These are phyloP conservation scores for Neophaeococcomyces mojaviensis DNA, from an alignment of 2,329 filamentous ascomycete species.

Conservation along the genomic window DNA sequence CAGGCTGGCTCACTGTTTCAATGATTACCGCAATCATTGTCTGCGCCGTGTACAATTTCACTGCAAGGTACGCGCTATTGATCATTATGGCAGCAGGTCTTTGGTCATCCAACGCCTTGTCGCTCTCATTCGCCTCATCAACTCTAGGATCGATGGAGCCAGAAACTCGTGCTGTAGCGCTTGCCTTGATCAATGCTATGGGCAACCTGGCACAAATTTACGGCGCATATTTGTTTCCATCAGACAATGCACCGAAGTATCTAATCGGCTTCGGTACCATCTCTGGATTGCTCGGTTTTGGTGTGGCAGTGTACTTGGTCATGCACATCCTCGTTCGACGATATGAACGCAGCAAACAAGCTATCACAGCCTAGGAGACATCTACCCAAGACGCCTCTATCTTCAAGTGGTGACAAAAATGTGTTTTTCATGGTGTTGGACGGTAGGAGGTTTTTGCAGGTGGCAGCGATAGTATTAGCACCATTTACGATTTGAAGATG, in stretches of 20 bases:
- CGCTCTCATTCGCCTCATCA: slow-evolving; percentile 45
- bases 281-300: slow-evolving; percentile 28
- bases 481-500: too few species aligned
- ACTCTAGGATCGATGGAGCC: slow-evolving; percentile 44
- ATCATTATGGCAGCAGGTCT: slow-evolving; percentile 73
- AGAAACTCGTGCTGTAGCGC: slow-evolving; percentile 45
- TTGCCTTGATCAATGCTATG: slow-evolving; percentile 48
- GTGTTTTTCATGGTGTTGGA: too few species aligned
- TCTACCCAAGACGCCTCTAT: too few species aligned
- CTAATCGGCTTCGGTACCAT: slow-evolving; percentile 37
- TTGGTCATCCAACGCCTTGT: slow-evolving; percentile 62
- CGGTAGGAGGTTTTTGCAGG: too few species aligned
- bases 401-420: too few species aligned
- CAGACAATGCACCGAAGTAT: slow-evolving; percentile 43
- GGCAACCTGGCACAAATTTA: slow-evolving; percentile 52
- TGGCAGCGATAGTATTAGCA: too few species aligned
- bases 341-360: background rate
- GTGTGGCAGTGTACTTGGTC: slow-evolving; percentile 24
- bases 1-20: slow-evolving; percentile 60
- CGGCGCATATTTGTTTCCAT: slow-evolving; percentile 47
- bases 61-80: slow-evolving; percentile 67
- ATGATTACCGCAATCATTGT: slow-evolving; percentile 70
- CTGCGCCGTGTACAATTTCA: slow-evolving; percentile 57
- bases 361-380: too few species aligned
- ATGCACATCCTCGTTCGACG: slow-evolving; percentile 24